Conservation (phyloP, 352 stramenopile species). For the Globisporangium cederbergense region DNA sequence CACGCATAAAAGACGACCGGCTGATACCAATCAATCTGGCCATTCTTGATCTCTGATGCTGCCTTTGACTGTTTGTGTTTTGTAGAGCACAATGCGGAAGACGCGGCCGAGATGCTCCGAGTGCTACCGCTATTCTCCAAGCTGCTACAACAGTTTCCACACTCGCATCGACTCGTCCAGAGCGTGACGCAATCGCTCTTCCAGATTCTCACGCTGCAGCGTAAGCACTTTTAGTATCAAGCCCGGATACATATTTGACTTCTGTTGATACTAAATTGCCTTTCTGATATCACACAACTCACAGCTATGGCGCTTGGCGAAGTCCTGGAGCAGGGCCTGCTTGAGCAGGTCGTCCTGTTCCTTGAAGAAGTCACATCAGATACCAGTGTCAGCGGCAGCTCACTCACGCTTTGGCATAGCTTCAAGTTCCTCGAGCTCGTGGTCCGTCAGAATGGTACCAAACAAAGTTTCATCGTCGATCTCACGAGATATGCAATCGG, state of each 20-base stretch:
- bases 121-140: slow-evolving; percentile 25
- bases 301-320: slow-evolving; percentile 15
- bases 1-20: neutral
- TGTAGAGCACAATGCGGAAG: slow-evolving; percentile 25
- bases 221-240: slow-evolving; percentile 19
- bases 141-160: slow-evolving; percentile 22
- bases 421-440: slow-evolving; percentile 50
- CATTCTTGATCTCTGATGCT: neutral
- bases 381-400: slow-evolving; percentile 5
- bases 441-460: slow-evolving; percentile 34
- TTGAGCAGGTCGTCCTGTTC: slow-evolving; percentile 34
- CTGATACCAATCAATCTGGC: neutral
- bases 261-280: neutral
- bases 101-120: slow-evolving; percentile 24
- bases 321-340: slow-evolving; percentile 27
- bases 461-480: neutral
- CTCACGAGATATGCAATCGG: too few species aligned
- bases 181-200: slow-evolving; percentile 38
- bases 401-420: slow-evolving; percentile 44
- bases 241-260: neutral
- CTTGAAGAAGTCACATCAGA: slow-evolving; percentile 18
- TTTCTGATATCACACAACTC: neutral
- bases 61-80: neutral
- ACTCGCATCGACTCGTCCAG: slow-evolving; percentile 22
- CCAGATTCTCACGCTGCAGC: slow-evolving; percentile 35